Base-by-base conservation (phyloP, 208 protist genomes). In the Herpetomonas muscarum region DNA sequence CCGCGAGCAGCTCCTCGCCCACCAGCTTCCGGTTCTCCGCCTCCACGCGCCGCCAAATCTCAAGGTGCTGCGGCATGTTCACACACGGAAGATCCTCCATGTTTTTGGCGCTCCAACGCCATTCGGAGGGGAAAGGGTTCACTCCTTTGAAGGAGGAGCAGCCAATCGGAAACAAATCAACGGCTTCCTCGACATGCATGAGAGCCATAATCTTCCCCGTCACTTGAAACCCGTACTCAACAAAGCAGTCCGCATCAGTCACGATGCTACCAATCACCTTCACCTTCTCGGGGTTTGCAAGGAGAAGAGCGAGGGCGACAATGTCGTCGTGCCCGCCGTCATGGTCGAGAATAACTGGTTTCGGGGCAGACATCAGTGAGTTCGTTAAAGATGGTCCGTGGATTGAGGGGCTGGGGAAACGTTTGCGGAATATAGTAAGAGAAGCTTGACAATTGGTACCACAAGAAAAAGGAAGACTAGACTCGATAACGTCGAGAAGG, bases 281-380 rank as follows among this genome's bases (percentile, higher is more conserved):
- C 10, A 90, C 76, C 58, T 85, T 74, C n/a, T 80, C 67, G 28
- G 84, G 73, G 31, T 88, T 74, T 2, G 84, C 76, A 21, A 93
- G 64, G 13, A 93, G 66, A 37, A 93, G 59, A 9, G 81, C 76
- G 10, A 96, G 61, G 5, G 86, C 83, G 4, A 93, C 79, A 28
- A 96, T 29, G 65, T 96, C 89, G 57, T 96, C 89, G 56, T 90
- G 74, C 3, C 84, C 81, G 15, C 89, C 86, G 42, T 96, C 89
- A 60, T 96, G 89, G 57, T 96, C 89, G 0, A 94, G 64, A 58
- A 94, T 85, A 25, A 94, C 88, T 0, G 51, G 67, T 36, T 81
- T 90, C 1, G 67, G 69, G 15, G 62, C 2, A 60, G 61, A 60
- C 25, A 25, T 46, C 21, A 6, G 6, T 39, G 6, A 6, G 34